A percentile compares a stretch with the other conserved stretches of the same genome.
Evolutionary conservation across 257 asterid genomes (phyloP).

Genomic region (Nemophila menziesii): DNA sequence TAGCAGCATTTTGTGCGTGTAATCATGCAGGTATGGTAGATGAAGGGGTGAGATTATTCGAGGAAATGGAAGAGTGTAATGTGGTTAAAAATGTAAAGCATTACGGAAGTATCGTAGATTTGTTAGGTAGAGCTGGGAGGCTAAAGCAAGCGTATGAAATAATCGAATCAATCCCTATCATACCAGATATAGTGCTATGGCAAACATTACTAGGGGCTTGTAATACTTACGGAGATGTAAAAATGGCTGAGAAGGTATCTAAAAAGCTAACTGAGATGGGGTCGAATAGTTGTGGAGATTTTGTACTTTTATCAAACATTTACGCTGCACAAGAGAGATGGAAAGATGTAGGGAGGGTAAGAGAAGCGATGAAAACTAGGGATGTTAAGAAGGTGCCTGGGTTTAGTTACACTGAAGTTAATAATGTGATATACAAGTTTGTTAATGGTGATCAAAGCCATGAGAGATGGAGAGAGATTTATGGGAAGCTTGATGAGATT

Average conservation of each 20-base stretch:
- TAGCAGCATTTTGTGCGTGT: slow-evolving; percentile 76
- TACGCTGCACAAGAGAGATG: slow-evolving; percentile 77
- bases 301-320: slow-evolving; percentile 67
- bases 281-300: slow-evolving; percentile 69
- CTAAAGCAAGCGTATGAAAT: slow-evolving; percentile 51
- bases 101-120: slow-evolving; percentile 77
- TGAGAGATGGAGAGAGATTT: slow-evolving; percentile 42
- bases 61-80: slow-evolving; percentile 39
- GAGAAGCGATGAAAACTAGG: slow-evolving; percentile 61
- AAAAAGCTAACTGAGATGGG: slow-evolving; percentile 78
- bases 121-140: slow-evolving; percentile 79
- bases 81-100: slow-evolving; percentile 64
- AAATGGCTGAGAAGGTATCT: slow-evolving; percentile 86
- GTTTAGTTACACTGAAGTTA: slow-evolving; percentile 62
- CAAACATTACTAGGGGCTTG: slow-evolving; percentile 78
- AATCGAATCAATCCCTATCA: slow-evolving; percentile 44
- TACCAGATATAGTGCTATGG: slow-evolving; percentile 78
- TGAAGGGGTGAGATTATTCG: slow-evolving; percentile 56
- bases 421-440: slow-evolving; percentile 45
- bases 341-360: slow-evolving; percentile 70
- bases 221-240: slow-evolving; percentile 55
- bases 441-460: slow-evolving; percentile 60
- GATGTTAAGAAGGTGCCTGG: slow-evolving; percentile 79
- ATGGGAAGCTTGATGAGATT: slow-evolving; percentile 64
- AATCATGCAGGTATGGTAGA: slow-evolving; percentile 94